Percentiles rank a stretch among this genome's conserved stretches.
phyloP scores from a whole-genome alignment of 78 protist species.

The Bigelowiella natans region DNA sequence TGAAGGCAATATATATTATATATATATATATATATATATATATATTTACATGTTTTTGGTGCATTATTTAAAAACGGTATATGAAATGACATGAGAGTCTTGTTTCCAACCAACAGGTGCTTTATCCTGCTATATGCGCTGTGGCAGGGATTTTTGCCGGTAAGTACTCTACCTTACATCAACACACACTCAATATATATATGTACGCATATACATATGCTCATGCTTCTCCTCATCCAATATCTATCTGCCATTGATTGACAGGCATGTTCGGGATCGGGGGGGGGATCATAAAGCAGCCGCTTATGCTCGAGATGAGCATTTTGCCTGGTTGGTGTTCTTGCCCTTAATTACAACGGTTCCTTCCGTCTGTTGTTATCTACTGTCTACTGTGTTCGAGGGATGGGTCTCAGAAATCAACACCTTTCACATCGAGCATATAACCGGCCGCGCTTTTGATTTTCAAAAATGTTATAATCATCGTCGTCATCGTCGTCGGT shows the following conservation, averaged over 20 bases:
- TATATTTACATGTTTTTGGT: not conserved
- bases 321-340: not conserved
- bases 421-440: too few species aligned
- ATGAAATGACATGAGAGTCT: too few species aligned
- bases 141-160: too few species aligned
- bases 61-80: too few species aligned
- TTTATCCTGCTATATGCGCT: too few species aligned
- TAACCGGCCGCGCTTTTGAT: too few species aligned
- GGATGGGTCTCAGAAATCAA: too few species aligned
- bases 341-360: not conserved
- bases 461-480: not conserved
- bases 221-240: not conserved
- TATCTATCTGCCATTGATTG: not conserved
- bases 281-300: not conserved
- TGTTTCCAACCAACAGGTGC: too few species aligned
- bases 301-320: not conserved
- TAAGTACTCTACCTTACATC: too few species aligned
- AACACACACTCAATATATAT: too few species aligned
- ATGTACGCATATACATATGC: not conserved
- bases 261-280: not conserved
- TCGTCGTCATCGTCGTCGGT: not conserved
- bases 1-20: not conserved
- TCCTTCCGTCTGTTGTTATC: too few species aligned
- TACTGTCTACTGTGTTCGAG: too few species aligned
- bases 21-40: not conserved